A percentile compares a stretch with the other conserved stretches of the same genome.
These are phyloP conservation scores for Schoenoplectus triqueter DNA, from an alignment of 202 grass and related monocot species.

Conservation along the genomic window DNA sequence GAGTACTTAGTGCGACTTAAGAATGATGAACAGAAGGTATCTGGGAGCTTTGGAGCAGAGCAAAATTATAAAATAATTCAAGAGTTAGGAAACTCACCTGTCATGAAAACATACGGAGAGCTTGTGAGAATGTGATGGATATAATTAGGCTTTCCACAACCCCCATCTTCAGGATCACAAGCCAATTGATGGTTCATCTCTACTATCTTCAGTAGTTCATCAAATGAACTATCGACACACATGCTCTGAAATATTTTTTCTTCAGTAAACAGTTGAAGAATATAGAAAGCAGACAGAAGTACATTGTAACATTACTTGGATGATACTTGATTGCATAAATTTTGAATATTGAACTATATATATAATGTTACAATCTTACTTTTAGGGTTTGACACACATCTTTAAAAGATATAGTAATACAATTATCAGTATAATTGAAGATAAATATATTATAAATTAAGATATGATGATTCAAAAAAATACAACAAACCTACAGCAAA, in stretches of 20 bases:
- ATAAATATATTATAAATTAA: not conserved
- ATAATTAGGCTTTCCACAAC: constrained; percentile 82
- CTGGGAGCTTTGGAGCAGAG: not conserved
- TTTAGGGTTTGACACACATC: not conserved
- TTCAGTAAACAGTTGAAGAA: constrained; percentile 25
- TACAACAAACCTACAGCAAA: constrained; percentile 11
- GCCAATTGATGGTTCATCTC: constrained; percentile 83
- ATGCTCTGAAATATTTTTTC: constrained; percentile 53
- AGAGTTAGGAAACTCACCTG: constrained; percentile 62
- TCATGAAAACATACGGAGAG: constrained; percentile 90
- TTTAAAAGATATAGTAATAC: not conserved
- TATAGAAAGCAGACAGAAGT: not conserved
- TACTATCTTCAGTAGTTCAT: constrained; percentile 88
- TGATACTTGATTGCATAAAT: constrained; percentile 15
- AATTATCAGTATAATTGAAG: constrained; percentile 9
- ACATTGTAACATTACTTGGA: not conserved
- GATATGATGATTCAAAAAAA: not conserved
- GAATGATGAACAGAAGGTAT: not conserved
- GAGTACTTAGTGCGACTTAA: not conserved
- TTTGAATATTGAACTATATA: constrained; percentile 1
- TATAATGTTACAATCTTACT: not conserved
- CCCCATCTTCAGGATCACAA: constrained; percentile 83
- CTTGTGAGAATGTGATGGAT: constrained; percentile 88
- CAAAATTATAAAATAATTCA: not conserved
- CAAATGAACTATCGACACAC: constrained; percentile 79